Conservation (phyloP, 2,329 filamentous ascomycete genomes). For the Alternaria brassicae region DNA sequence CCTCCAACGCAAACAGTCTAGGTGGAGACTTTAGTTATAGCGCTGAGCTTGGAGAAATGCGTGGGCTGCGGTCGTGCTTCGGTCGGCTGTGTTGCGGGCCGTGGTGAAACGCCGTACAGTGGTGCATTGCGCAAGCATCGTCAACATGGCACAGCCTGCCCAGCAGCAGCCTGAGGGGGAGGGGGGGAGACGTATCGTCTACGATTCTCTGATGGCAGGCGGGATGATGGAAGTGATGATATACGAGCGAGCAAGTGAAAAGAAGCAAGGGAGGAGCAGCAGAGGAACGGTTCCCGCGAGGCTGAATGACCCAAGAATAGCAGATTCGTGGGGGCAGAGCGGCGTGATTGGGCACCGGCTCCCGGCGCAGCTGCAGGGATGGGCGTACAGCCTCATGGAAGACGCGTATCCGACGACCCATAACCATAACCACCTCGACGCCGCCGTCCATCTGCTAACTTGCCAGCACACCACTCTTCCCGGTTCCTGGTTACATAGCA, state of each 20-base stretch:
- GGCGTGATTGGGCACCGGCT: constrained; percentile 18
- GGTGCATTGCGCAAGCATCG: constrained; percentile 11
- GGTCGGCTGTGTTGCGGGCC: constrained; percentile 15
- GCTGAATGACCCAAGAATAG: constrained; percentile 15
- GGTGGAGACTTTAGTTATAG: background rate
- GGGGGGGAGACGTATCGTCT: background rate
- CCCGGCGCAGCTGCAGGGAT: constrained; percentile 20
- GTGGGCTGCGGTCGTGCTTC: background rate
- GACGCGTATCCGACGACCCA: constrained; percentile 16
- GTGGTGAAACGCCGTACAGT: constrained; percentile 12
- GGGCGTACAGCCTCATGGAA: constrained; percentile 15
- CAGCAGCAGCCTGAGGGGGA: background rate
- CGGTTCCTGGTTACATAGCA: background rate
- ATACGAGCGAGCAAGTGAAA: background rate
- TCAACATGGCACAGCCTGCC: constrained; percentile 3
- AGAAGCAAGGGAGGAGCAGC: background rate
- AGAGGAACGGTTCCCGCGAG: constrained; percentile 7
- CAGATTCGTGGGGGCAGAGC: constrained; percentile 1
- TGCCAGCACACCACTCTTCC: constrained; percentile 2
- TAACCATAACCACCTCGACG: constrained; percentile 8
- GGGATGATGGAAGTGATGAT: background rate
- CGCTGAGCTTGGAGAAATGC: constrained; percentile 2
- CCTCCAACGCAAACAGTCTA: background rate
- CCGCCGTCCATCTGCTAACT: constrained; percentile 4
- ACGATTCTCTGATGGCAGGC: background rate